Percentiles rank a stretch among this genome's conserved stretches.
Conservation (phyloP, 1,139 yeast species). For the Pichia sp. region DNA sequence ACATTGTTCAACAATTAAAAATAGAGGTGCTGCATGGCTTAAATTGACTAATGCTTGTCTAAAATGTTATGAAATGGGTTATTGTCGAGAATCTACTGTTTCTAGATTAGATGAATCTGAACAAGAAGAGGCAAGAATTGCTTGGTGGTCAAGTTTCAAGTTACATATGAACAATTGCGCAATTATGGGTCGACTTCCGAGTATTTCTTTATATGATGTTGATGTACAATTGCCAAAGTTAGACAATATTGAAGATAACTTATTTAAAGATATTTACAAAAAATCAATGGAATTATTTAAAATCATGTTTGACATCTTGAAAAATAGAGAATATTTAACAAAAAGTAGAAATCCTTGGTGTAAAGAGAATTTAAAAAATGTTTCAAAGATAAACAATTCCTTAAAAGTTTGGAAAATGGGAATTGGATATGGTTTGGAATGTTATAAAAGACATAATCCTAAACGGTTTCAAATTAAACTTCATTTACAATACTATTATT, state of each 20-base stretch:
- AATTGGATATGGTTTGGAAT: constrained; percentile 12
- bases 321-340: constrained; percentile 24
- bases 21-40: constrained; percentile 35
- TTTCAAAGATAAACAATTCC: constrained; percentile 25
- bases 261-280: constrained; percentile 24
- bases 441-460: constrained; percentile 15
- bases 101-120: constrained; percentile 12
- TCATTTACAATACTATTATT: constrained; percentile 28
- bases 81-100: neutral
- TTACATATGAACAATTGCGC: constrained; percentile 28
- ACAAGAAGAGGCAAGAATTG: constrained; percentile 21
- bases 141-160: constrained; percentile 32
- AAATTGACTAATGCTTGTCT: constrained; percentile 29
- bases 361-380: constrained; percentile 28
- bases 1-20: constrained; percentile 31
- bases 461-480: constrained; percentile 29
- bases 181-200: constrained; percentile 31
- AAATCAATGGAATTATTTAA: constrained; percentile 27
- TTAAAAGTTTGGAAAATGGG: constrained; percentile 24
- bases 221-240: constrained; percentile 22
- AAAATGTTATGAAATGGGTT: neutral
- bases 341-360: constrained; percentile 28
- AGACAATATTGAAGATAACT: constrained; percentile 16
- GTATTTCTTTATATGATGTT: constrained; percentile 29
- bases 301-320: constrained; percentile 26